Evolutionary conservation across 768 basidiomycete species (phyloP).

Genomic region (Mycena capillaripes): DNA sequence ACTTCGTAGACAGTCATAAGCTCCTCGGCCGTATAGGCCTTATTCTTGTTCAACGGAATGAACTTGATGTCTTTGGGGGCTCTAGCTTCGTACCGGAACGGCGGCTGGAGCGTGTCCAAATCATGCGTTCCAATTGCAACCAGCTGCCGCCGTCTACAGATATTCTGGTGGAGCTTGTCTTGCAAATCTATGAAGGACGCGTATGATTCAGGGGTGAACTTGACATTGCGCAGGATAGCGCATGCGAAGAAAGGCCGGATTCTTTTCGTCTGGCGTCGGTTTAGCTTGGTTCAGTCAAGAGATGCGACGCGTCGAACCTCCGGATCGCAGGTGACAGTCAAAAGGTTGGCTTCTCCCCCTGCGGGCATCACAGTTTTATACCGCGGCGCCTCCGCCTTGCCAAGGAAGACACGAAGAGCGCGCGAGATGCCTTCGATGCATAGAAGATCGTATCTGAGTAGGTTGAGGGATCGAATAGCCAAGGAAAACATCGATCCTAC

Average conservation of each 20-base stretch:
- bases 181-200: conserved; percentile 99
- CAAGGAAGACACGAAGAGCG: conserved; percentile 86
- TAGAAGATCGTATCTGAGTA: conserved; percentile 91
- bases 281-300: conserved; percentile 4
- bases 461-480: conserved; percentile 19
- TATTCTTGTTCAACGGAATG: conserved; percentile 84
- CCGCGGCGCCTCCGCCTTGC: conserved; percentile 72
- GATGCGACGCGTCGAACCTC: conserved; percentile 66
- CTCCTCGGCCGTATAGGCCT: conserved; percentile 88
- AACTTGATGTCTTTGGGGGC: conserved; percentile 94
- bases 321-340: conserved; percentile 77
- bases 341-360: conserved; percentile 73
- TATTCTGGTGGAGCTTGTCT: conserved; percentile 98
- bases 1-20: conserved; percentile 97
- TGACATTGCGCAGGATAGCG: conserved; percentile 90
- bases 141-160: conserved; percentile 89
- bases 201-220: conserved; percentile 90
- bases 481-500: conserved; percentile 49
- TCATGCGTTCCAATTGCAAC: conserved; percentile 99
- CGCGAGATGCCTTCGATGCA: conserved; percentile 97
- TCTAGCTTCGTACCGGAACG: conserved; percentile 89
- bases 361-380: conserved; percentile 84
- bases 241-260: conserved; percentile 94
- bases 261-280: conserved; percentile 70
- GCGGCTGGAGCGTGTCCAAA: conserved; percentile 87